A percentile compares a stretch with the other conserved stretches of the same genome.
Evolutionary conservation across 2,329 filamentous ascomycete species (phyloP).

Genomic region (Parastagonospora nodorum): DNA sequence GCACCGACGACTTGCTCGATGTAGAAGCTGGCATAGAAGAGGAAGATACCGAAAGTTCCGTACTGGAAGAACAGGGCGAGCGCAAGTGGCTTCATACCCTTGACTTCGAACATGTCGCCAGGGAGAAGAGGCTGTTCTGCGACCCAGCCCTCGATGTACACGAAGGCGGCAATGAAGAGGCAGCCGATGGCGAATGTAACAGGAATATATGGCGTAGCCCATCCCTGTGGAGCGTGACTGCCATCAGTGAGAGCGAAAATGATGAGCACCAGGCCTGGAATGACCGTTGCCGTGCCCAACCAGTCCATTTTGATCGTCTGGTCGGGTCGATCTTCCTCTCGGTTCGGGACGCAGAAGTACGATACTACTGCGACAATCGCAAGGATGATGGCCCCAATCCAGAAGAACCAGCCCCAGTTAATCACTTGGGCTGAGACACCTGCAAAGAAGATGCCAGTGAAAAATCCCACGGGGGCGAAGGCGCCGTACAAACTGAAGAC

Average conservation of each 20-base stretch:
- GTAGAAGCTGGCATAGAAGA: constrained; percentile 48
- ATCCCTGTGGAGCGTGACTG: constrained; percentile 69
- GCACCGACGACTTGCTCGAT: constrained; percentile 38
- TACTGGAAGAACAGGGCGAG: constrained; percentile 53
- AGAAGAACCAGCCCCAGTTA: constrained; percentile 44
- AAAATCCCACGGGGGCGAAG: constrained; percentile 56
- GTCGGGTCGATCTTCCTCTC: constrained; percentile 13
- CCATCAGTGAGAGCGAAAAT: constrained; percentile 78
- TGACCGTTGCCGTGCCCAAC: constrained; percentile 41
- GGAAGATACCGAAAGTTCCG: constrained; percentile 44
- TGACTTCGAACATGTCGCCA: constrained; percentile 69
- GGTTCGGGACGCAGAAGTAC: constrained; percentile 37
- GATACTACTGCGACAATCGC: constrained; percentile 35
- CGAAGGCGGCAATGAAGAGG: constrained; percentile 62
- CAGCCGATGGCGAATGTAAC: constrained; percentile 67
- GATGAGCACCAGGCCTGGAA: constrained; percentile 66
- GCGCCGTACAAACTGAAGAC: constrained; percentile 65
- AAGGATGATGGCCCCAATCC: constrained; percentile 39
- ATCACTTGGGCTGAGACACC: constrained; percentile 38
- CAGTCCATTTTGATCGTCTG: constrained; percentile 44
- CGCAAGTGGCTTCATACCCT: constrained; percentile 61
- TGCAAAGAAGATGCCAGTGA: constrained; percentile 44
- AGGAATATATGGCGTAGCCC: constrained; percentile 75
- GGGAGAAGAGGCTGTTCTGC: constrained; percentile 72
- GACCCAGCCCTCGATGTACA: constrained; percentile 76